A percentile compares a stretch with the other conserved stretches of the same genome.
Conservation (phyloP, 768 basidiomycete species). For the Collybia sordida region DNA sequence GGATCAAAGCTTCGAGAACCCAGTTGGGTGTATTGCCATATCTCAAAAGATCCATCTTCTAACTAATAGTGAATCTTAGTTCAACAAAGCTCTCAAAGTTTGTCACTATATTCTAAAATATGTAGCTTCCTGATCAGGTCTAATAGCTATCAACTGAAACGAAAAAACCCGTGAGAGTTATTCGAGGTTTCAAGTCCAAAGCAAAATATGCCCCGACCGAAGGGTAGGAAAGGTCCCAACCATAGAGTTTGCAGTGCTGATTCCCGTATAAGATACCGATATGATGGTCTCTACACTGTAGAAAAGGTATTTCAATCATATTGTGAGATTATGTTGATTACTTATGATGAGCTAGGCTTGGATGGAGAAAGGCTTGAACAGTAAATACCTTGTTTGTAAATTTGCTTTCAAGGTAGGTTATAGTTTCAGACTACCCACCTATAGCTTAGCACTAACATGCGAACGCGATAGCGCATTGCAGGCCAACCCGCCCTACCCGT, state of each 20-base stretch:
- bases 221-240: constrained; percentile 47
- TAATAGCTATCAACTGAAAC: constrained; percentile 73
- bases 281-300: constrained; percentile 85
- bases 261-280: constrained; percentile 65
- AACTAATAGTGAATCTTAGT: constrained; percentile 25
- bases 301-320: constrained; percentile 52
- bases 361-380: constrained; percentile 70
- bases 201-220: constrained; percentile 77
- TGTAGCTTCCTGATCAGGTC: not conserved
- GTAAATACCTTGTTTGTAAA: constrained; percentile 72
- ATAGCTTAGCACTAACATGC: no score
- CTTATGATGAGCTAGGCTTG: constrained; percentile 48
- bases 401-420: constrained; percentile 71
- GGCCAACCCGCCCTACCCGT: no score
- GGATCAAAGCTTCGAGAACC: constrained; percentile 79
- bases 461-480: no score
- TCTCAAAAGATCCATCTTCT: not conserved
- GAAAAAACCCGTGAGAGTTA: constrained; percentile 80
- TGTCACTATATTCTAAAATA: constrained; percentile 2
- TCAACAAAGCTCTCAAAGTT: constrained; percentile 71
- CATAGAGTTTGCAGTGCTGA: not conserved
- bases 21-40: constrained; percentile 24
- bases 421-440: no score
- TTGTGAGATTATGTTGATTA: not conserved
- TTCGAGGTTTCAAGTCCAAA: constrained; percentile 77